Conservation (phyloP, 1,284 basidiomycete genomes). For the Trametes pubescens region DNA sequence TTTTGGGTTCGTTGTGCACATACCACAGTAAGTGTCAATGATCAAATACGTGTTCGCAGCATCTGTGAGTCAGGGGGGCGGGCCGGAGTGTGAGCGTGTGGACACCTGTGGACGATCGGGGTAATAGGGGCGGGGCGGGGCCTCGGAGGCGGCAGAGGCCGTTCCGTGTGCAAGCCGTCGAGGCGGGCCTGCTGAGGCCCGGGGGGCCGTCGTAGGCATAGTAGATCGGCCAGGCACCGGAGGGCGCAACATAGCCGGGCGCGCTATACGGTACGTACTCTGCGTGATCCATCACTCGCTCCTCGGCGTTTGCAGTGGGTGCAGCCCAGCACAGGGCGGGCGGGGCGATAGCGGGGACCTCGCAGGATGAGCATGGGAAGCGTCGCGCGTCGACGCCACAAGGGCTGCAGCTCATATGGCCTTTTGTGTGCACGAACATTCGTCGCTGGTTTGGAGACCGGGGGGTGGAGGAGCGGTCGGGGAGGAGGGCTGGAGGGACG, state of each 20-base stretch:
- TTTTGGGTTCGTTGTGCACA: not conserved
- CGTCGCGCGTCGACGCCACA: constrained; percentile 13
- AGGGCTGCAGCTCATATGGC: constrained; percentile 17
- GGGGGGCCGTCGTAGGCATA: not conserved
- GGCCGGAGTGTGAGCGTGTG: not conserved
- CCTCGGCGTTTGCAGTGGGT: no score
- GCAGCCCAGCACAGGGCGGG: no score
- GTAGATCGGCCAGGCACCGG: not conserved
- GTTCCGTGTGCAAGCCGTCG: not conserved
- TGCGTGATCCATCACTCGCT: no score
- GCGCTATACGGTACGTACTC: no score
- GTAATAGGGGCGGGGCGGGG: not conserved
- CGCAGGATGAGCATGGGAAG: not conserved
- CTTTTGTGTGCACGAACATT: constrained; percentile 6
- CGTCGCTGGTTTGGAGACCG: not conserved
- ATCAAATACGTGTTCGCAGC: not conserved
- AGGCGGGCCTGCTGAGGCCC: not conserved
- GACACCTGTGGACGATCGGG: not conserved
- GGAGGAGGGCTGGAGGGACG: no score
- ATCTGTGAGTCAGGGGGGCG: not conserved
- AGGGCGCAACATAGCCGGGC: no score
- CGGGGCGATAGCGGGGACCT: no score
- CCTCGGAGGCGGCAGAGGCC: constrained; percentile 1
- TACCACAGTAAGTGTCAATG: not conserved
- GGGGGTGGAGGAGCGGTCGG: not conserved